phyloP scores from a whole-genome alignment of 108 stramenopile genomes.

The Nitzschia sp. region DNA sequence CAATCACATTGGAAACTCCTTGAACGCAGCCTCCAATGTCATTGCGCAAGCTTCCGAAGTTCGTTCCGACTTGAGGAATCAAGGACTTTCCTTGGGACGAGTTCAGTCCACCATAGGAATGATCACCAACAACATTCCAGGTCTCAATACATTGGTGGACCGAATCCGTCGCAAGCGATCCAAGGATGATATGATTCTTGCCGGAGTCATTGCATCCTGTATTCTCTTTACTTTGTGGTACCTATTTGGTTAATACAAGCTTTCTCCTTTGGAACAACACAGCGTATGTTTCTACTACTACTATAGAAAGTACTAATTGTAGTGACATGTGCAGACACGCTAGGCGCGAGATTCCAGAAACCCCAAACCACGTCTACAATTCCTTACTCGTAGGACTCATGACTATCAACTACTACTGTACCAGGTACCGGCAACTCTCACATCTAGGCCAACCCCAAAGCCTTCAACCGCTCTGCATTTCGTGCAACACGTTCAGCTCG shows the following conservation, averaged over 20 bases:
- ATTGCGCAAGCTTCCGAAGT: constrained; percentile 73
- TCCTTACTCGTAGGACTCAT: too few species aligned
- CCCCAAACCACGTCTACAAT: too few species aligned
- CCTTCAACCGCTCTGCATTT: constrained; percentile 81
- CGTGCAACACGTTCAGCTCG: constrained; percentile 79
- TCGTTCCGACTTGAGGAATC: constrained; percentile 55
- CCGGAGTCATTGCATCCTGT: constrained; percentile 83
- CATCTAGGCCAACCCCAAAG: constrained; percentile 74
- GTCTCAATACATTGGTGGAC: constrained; percentile 75
- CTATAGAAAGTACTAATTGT: too few species aligned
- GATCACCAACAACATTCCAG: constrained; percentile 77
- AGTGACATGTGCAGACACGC: too few species aligned
- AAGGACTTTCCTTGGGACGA: constrained; percentile 64
- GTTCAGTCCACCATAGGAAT: constrained; percentile 50
- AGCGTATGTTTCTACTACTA: too few species aligned
- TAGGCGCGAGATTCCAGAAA: too few species aligned
- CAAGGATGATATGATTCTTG: constrained; percentile 78
- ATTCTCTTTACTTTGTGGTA: constrained; percentile 87
- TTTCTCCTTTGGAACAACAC: too few species aligned
- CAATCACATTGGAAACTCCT: constrained; percentile 70
- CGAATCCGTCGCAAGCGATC: constrained; percentile 69
- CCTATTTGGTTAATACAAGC: constrained; percentile 56
- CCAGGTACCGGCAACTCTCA: too few species aligned
- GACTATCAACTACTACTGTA: too few species aligned
- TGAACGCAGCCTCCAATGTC: constrained; percentile 61